These are phyloP conservation scores for Linderniella brevidens DNA, from an alignment of 257 asterid genomes.

Conservation along the genomic window DNA sequence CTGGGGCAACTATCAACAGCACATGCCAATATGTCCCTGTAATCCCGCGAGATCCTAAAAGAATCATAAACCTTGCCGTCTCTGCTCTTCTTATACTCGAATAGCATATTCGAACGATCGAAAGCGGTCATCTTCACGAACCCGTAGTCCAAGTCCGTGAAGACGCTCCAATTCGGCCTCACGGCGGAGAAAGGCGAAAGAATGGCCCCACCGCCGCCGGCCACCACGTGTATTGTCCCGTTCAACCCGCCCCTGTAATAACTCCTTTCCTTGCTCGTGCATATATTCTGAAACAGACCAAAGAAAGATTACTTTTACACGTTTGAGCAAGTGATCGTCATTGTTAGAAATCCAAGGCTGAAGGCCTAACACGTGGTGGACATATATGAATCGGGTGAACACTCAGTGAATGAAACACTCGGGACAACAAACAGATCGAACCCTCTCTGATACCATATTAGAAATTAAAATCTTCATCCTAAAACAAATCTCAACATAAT, in stretches of 20 bases:
- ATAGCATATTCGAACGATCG: constrained; percentile 61
- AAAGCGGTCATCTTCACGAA: constrained; percentile 73
- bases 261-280: constrained; percentile 44
- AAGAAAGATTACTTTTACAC: no score
- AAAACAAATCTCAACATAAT: no score
- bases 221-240: constrained; percentile 88
- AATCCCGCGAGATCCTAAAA: constrained; percentile 66
- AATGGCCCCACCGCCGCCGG: constrained; percentile 93
- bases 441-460: no score
- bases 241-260: constrained; percentile 56
- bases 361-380: no score
- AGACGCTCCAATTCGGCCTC: constrained; percentile 64
- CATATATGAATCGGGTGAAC: no score
- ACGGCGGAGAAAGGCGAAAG: constrained; percentile 44
- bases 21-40: constrained; percentile 80
- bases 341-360: no score
- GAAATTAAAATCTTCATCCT: no score
- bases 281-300: constrained; percentile 34
- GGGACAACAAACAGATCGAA: no score
- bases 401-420: no score
- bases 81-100: constrained; percentile 81
- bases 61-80: constrained; percentile 78
- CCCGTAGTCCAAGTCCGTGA: constrained; percentile 60
- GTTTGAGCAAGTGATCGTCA: no score
- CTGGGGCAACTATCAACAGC: constrained; percentile 76